These are phyloP conservation scores for Xenosphaeropsis pyriputrescens DNA, from an alignment of 2,329 filamentous ascomycete genomes.

Conservation along the genomic window DNA sequence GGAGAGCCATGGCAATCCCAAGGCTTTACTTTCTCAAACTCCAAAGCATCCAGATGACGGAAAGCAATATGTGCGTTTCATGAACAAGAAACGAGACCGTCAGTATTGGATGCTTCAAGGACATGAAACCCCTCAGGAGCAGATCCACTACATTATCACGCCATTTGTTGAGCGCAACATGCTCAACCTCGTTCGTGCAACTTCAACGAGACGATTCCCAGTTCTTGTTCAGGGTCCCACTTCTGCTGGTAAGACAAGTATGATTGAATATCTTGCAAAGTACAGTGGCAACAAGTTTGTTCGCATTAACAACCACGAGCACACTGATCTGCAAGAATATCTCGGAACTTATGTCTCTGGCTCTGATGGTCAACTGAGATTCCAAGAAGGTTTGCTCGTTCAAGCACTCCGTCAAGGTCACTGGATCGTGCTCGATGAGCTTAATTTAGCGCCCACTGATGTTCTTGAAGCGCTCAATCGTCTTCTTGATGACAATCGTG, in stretches of 20 bases:
- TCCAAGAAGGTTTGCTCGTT: slow-evolving; percentile 88
- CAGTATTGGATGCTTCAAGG: slow-evolving; percentile 89
- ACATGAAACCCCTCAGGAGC: slow-evolving; percentile 45
- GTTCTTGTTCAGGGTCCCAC: slow-evolving; percentile 94
- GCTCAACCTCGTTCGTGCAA: slow-evolving; percentile 84
- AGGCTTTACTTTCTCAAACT: slow-evolving; percentile 62
- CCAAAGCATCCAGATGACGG: slow-evolving; percentile 67
- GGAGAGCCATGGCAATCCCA: slow-evolving; percentile 50
- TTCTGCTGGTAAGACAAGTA: slow-evolving; percentile 95
- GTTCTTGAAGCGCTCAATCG: slow-evolving; percentile 93
- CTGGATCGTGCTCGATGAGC: slow-evolving; percentile 96
- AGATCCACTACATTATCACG: slow-evolving; percentile 90
- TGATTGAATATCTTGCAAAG: slow-evolving; percentile 98
- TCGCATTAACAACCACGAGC: slow-evolving; percentile 98
- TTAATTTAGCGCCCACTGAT: slow-evolving; percentile 93
- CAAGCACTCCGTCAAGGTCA: slow-evolving; percentile 84
- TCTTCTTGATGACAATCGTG: slow-evolving; percentile 88
- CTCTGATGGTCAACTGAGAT: slow-evolving; percentile 68
- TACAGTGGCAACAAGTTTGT: slow-evolving; percentile 95
- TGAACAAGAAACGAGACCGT: slow-evolving; percentile 43
- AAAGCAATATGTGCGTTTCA: slow-evolving; percentile 66
- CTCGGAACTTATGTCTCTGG: slow-evolving; percentile 87
- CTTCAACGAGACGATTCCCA: slow-evolving; percentile 82
- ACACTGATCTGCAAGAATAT: slow-evolving; percentile 96
- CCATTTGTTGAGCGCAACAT: slow-evolving; percentile 91